Evolutionary conservation across 495 filamentous ascomycete genomes (phyloP).

Genomic region (Endocarpon pusillum): DNA sequence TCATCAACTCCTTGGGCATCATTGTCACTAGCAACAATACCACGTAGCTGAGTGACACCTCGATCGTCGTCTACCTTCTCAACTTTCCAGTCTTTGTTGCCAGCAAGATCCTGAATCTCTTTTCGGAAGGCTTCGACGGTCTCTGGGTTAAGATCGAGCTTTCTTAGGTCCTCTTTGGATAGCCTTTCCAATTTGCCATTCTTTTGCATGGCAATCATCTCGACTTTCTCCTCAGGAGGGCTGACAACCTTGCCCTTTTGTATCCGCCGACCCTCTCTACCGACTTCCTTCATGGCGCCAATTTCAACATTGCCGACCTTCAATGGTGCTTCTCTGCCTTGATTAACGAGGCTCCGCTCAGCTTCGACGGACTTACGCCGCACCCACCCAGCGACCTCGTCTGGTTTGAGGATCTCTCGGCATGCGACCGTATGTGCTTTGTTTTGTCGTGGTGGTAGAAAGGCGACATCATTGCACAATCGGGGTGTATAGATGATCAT

Average conservation of each 20-base stretch:
- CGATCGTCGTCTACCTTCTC: slow-evolving; percentile 26
- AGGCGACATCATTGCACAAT: slow-evolving; percentile 83
- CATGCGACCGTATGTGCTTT: slow-evolving; percentile 67
- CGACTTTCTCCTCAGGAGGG: slow-evolving; percentile 24
- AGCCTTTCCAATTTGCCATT: slow-evolving; percentile 37
- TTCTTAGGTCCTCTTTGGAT: slow-evolving; percentile 44
- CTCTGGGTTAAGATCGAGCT: slow-evolving; percentile 50
- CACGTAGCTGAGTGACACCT: slow-evolving; percentile 33
- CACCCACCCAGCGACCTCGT: slow-evolving; percentile 43
- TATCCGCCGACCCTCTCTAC: slow-evolving; percentile 35
- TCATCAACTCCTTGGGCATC: slow-evolving; percentile 17
- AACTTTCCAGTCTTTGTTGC: slow-evolving; percentile 30
- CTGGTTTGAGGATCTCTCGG: slow-evolving; percentile 42
- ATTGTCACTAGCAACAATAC: slow-evolving; percentile 15
- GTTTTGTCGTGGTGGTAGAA: slow-evolving; percentile 69
- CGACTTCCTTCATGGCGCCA: slow-evolving; percentile 39
- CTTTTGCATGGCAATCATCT: slow-evolving; percentile 36
- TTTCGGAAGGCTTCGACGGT: slow-evolving; percentile 46
- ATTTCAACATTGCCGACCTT: slow-evolving; percentile 43
- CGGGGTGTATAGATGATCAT: slow-evolving; percentile 91
- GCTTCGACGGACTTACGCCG: slow-evolving; percentile 27
- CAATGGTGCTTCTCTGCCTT: slow-evolving; percentile 14
- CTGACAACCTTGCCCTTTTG: slow-evolving; percentile 32
- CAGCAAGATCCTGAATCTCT: slow-evolving; percentile 26
- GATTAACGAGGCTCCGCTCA: slow-evolving; percentile 18